Evolutionary conservation across 2,329 filamentous ascomycete genomes (phyloP).

Genomic region (Arthrobotrys musiformis): DNA sequence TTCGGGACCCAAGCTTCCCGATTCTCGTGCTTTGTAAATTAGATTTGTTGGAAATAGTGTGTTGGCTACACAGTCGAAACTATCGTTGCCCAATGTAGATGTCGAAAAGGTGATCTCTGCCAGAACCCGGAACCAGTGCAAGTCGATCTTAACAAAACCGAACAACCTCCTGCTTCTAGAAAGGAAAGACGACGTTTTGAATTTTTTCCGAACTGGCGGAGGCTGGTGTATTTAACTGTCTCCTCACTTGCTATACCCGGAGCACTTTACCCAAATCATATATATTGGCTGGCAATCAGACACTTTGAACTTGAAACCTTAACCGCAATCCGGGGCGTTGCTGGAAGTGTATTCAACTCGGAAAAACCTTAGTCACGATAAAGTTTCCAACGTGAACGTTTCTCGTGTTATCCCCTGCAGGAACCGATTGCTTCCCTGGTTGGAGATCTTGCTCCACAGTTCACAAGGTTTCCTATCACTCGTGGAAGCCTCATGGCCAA

Average conservation of each 20-base stretch:
- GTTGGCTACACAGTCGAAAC: slow-evolving; percentile 9
- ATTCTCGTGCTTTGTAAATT: not conserved
- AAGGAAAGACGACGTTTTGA: not conserved
- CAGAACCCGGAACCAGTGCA: not conserved
- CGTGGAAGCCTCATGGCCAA: slow-evolving; percentile 16
- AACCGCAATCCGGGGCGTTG: slow-evolving; percentile 34
- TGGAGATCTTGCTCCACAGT: slow-evolving; percentile 28
- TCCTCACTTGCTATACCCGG: slow-evolving; percentile 4
- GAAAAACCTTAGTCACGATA: slow-evolving; percentile 32
- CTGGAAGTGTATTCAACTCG: slow-evolving; percentile 23
- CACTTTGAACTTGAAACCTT: slow-evolving; percentile 35
- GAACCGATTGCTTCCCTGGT: slow-evolving; percentile 32
- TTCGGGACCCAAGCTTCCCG: not conserved
- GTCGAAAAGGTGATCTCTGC: slow-evolving; percentile 13
- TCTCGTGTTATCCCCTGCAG: slow-evolving; percentile 23
- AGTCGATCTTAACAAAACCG: slow-evolving; percentile 22
- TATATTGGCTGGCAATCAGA: slow-evolving; percentile 19
- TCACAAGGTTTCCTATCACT: slow-evolving; percentile 15
- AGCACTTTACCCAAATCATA: slow-evolving; percentile 7
- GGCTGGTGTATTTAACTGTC: slow-evolving; percentile 38
- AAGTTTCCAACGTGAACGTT: slow-evolving; percentile 38
- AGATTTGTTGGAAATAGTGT: slow-evolving; percentile 16
- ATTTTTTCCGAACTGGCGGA: not conserved
- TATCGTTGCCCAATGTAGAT: not conserved
- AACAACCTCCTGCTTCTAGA: slow-evolving; percentile 10